Evolutionary conservation across 495 filamentous ascomycete species (phyloP).

Genomic region (Podospora bellae-mahoneyi): DNA sequence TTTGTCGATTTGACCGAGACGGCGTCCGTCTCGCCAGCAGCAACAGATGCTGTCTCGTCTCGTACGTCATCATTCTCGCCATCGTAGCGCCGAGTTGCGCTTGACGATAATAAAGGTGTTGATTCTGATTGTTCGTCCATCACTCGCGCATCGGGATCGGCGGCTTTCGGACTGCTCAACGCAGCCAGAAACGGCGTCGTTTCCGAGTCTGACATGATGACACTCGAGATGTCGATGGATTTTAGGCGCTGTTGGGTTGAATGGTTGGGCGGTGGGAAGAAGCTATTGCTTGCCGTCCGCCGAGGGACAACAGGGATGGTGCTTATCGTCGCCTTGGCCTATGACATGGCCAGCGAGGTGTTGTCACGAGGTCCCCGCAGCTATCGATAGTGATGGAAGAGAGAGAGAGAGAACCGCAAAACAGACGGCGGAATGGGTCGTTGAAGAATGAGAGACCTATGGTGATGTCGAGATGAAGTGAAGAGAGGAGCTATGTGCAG

Average conservation of each 20-base stretch:
- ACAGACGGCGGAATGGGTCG: neutral
- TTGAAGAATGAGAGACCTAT: neutral
- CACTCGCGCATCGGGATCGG: conserved; percentile 29
- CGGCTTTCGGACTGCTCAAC: conserved; percentile 26
- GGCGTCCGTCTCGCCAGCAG: conserved; percentile 24
- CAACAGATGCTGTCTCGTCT: conserved; percentile 33
- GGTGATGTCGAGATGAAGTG: conserved; percentile 3
- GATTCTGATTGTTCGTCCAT: conserved; percentile 42
- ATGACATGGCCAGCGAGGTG: conserved; percentile 18
- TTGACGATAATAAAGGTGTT: conserved; percentile 52
- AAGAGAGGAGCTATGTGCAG: neutral
- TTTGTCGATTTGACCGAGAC: conserved; percentile 23
- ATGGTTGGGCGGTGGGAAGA: neutral
- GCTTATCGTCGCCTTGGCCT: conserved; percentile 13
- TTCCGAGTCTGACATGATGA: conserved; percentile 46
- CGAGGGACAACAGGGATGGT: conserved; percentile 13
- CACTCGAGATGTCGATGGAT: neutral
- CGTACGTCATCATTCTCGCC: conserved; percentile 38
- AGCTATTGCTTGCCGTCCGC: neutral
- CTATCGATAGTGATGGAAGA: neutral
- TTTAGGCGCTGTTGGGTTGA: neutral
- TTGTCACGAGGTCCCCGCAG: neutral
- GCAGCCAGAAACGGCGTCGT: conserved; percentile 42
- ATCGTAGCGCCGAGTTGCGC: conserved; percentile 45
- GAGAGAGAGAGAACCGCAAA: neutral